Evolutionary conservation across 768 basidiomycete genomes (phyloP), one percentile per base, ranked within the genome.

Genomic region (Dendrothele bispora): DNA sequence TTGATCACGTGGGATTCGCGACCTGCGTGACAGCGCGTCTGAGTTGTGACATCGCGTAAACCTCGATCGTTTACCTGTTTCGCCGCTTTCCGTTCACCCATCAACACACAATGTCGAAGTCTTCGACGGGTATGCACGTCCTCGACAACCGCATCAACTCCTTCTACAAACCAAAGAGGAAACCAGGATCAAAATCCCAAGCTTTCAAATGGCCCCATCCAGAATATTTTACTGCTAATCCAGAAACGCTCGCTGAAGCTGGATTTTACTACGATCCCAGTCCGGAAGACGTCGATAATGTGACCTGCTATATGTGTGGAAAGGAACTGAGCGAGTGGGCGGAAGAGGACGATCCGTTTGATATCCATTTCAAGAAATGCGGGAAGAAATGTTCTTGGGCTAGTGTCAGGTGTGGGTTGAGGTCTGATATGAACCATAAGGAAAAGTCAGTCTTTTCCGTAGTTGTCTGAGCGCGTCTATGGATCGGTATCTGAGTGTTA

Each of bases 241-340:
- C 94, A 1, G 67, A 76, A 44, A 74, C 79, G 3, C 80, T 98
- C 14, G 87, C 95, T 2, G 83, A 87, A 54, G 95, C 95, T 2
- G 95, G 95, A 7, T 98, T 95, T 70, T 95, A 82, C 73, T 94
- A 77, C 67, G 74, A 74, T 52, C 91, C 91, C 0, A 80, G 78
- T 53, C 69, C 71, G 49, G 79, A 82, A 20, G 83, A 86, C 50
- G 72, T 71, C 14, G 91, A 94, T 66, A 84, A 80, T 56, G 92
- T 88, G 18, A 74, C 78, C 4, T 98, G 95, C 64, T 97, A 86
- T 63, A 69, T 86, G 54, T 98, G 95, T 69, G 76, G 74, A 37
- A 90, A 94, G 57, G 75, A 86, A 51, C 74, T 98, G 7, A 80
- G 82, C 45, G 89, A 86, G 17, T 98, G 95, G 95, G 88, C 88